Conservation (phyloP, 1,139 yeast species). For the Wickerhamomyces sp. region DNA sequence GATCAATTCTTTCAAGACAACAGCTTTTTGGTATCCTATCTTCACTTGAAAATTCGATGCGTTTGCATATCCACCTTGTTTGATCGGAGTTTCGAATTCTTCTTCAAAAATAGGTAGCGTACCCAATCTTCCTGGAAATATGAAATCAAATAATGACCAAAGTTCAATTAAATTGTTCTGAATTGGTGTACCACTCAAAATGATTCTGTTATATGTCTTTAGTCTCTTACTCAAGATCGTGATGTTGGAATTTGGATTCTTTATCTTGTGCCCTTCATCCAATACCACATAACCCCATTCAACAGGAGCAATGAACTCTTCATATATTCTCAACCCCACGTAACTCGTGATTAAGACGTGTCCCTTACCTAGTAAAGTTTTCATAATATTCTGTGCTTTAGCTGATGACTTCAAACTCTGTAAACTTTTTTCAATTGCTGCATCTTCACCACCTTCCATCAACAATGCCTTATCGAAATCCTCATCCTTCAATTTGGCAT, state of each 20-base stretch:
- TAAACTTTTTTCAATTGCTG: constrained; percentile 25
- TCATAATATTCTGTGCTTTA: constrained; percentile 26
- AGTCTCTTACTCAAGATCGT: constrained; percentile 81
- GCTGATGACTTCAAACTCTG: constrained; percentile 24
- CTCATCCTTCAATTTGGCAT: constrained; percentile 38
- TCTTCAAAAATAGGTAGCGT: constrained; percentile 91
- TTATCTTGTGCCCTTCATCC: constrained; percentile 95
- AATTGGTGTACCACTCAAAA: constrained; percentile 92
- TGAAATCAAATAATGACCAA: constrained; percentile 94
- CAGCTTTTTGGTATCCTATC: constrained; percentile 95
- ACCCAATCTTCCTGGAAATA: constrained; percentile 90
- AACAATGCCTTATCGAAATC: constrained; percentile 45
- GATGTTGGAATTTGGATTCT: constrained; percentile 90
- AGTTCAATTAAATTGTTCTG: constrained; percentile 87
- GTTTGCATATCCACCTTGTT: constrained; percentile 97
- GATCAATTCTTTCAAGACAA: constrained; percentile 77
- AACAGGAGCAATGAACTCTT: constrained; percentile 59
- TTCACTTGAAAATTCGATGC: constrained; percentile 96
- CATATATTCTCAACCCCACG: constrained; percentile 79
- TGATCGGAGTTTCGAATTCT: constrained; percentile 89
- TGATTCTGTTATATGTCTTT: constrained; percentile 75
- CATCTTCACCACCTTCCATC: constrained; percentile 39
- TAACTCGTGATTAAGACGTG: constrained; percentile 89
- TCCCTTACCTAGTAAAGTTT: constrained; percentile 42
- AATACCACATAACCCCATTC: constrained; percentile 88